Conservation (phyloP, 495 filamentous ascomycete genomes). For the Poronia punctata region DNA sequence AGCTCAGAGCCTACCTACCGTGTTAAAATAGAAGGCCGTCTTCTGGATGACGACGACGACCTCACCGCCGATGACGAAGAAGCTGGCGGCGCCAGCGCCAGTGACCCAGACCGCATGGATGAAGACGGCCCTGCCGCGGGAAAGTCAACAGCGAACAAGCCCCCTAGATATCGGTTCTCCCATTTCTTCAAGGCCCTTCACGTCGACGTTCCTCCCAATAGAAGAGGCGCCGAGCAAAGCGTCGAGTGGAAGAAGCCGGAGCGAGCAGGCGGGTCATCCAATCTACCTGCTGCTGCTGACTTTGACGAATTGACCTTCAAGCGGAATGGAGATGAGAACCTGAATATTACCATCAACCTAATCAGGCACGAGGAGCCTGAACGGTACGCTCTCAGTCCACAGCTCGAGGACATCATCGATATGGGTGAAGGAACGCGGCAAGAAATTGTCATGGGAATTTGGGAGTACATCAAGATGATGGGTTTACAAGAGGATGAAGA, state of each 20-base stretch:
- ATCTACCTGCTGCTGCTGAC: constrained; percentile 53
- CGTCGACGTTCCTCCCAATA: constrained; percentile 71
- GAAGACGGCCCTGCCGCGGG: constrained; percentile 44
- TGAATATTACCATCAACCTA: constrained; percentile 85
- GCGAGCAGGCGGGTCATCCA: constrained; percentile 44
- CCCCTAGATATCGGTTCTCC: constrained; percentile 60
- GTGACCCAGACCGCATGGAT: constrained; percentile 51
- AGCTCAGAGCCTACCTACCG: constrained; percentile 68
- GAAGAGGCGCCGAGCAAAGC: constrained; percentile 40
- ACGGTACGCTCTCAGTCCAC: constrained; percentile 67
- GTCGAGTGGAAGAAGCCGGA: constrained; percentile 49
- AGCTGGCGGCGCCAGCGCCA: constrained; percentile 37
- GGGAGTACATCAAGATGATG: constrained; percentile 88
- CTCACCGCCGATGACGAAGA: constrained; percentile 52
- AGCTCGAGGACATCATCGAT: constrained; percentile 80
- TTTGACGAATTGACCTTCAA: constrained; percentile 92
- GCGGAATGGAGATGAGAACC: constrained; percentile 82
- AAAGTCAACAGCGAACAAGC: constrained; percentile 34
- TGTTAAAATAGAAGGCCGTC: constrained; percentile 87
- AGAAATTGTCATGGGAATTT: constrained; percentile 80
- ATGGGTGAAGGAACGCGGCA: constrained; percentile 78
- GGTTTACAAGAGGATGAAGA: constrained; percentile 89
- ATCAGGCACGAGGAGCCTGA: constrained; percentile 80
- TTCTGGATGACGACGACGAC: constrained; percentile 69
- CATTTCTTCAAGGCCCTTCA: constrained; percentile 93